Base-by-base conservation (phyloP, 805 yeast species). In the Wickerhamomyces tratensis region DNA sequence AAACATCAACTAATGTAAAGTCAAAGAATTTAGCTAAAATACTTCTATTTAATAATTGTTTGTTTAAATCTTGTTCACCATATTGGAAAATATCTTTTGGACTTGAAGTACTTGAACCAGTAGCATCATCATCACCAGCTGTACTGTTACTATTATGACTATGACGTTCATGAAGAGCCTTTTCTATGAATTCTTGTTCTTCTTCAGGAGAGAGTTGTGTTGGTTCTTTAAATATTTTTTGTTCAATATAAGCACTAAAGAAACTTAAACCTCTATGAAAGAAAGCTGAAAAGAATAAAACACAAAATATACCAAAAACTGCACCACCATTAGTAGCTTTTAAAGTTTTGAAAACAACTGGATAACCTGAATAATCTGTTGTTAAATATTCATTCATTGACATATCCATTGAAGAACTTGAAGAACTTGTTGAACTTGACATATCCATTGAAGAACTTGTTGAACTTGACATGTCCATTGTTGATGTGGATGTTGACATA, bases 301-400 rank as follows among this genome's bases (percentile, higher is more conserved):
- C 62, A 33, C 77, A 62, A 53, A 83, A 84, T 13, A 84, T 82
- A 25, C 91, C 94, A 58, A 84, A 84, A 0, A 86, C 88, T 41
- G 72, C 71, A 9, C 71, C 87, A 26, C 73, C 73, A 36, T 62
- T 64, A 2, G 64, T 49, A 3, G 91, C 91, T 11, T 54, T 52
- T 39, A 84, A 60, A 0, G 63, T 61, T 44, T 68, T 61, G 62
- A 84, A 84, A 6, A 84, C 53, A 0, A 84, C 86, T 0, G 91
- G 87, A 47, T 77, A 76, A 36, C 68, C 60, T 3, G 58, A 48
- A 59, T 66, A 83, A 3, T 60, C 52, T 0, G 75, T 61, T 1
- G 82, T 76, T 51, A 84, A 61, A 51, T 66, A 74, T 63, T 68
- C 72, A 57, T 74, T 76, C 89, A 82, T 82, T 20, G 38, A 41